A percentile compares a stretch with the other conserved stretches of the same genome.
These are phyloP conservation scores for Mercurialis annua DNA, from an alignment of 345 rosid species.

Conservation along the genomic window DNA sequence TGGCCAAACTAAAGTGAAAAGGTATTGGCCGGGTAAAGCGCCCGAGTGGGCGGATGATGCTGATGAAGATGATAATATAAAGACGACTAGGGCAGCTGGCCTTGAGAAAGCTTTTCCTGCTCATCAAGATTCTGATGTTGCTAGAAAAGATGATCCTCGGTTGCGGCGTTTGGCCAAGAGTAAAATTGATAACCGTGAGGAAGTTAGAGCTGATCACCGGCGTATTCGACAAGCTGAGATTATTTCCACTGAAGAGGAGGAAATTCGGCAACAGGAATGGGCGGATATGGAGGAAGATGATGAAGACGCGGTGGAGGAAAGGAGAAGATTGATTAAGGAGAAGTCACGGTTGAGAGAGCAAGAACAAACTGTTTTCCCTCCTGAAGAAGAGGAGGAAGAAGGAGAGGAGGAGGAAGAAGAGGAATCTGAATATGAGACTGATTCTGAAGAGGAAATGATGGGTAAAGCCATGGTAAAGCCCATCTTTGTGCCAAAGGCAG, in stretches of 20 bases:
- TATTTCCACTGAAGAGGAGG: conserved; percentile 59
- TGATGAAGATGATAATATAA: conserved; percentile 60
- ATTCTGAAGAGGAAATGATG: conserved; percentile 57
- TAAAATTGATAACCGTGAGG: conserved; percentile 54
- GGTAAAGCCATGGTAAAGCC: conserved; percentile 70
- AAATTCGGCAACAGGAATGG: conserved; percentile 38
- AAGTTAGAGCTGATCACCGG: conserved; percentile 68
- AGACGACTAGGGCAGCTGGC: conserved; percentile 43
- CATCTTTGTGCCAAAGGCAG: conserved; percentile 60
- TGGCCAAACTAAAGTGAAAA: conserved; percentile 62
- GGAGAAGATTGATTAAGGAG: conserved; percentile 52
- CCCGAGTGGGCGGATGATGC: conserved; percentile 72
- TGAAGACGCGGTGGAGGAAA: conserved; percentile 55
- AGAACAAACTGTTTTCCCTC: conserved; percentile 51
- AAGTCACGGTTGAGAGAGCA: conserved; percentile 46
- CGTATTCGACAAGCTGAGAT: conserved; percentile 63
- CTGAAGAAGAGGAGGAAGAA: conserved; percentile 69
- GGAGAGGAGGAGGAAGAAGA: conserved; percentile 58
- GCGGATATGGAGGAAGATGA: conserved; percentile 59
- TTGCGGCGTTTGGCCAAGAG: conserved; percentile 67
- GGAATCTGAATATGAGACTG: conserved; percentile 72
- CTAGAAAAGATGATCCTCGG: conserved; percentile 56
- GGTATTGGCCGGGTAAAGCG: conserved; percentile 79
- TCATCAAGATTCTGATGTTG: conserved; percentile 34
- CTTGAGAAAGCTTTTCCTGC: conserved; percentile 56